Conservation (phyloP, 2,329 filamentous ascomycete genomes). For the Cytospora chrysosperma region DNA sequence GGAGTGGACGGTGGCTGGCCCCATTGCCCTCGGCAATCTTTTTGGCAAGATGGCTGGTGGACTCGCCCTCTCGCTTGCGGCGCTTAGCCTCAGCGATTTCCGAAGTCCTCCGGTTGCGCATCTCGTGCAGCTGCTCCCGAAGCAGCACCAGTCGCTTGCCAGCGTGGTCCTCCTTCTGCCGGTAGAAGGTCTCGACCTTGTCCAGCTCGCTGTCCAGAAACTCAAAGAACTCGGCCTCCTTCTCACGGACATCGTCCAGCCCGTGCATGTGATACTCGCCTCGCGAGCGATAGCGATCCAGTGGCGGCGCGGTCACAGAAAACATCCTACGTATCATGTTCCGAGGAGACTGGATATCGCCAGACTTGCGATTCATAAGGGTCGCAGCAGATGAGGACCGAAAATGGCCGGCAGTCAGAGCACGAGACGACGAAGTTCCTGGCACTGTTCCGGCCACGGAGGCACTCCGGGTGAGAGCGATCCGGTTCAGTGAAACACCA, state of each 20-base stretch:
- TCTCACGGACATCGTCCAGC: conserved; percentile 58
- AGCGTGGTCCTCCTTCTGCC: conserved; percentile 82
- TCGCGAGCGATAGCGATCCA: conserved; percentile 37
- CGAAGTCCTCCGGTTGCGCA: conserved; percentile 78
- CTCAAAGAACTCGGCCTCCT: conserved; percentile 80
- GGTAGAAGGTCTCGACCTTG: conserved; percentile 94
- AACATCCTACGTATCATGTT: conserved; percentile 42
- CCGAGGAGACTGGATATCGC: conserved; percentile 30
- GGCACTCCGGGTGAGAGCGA: conserved; percentile 37
- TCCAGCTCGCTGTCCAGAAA: conserved; percentile 81
- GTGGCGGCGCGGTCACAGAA: conserved; percentile 35
- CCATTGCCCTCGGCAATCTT: conserved; percentile 29
- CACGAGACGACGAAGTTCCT: background rate
- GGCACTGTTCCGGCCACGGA: conserved; percentile 31
- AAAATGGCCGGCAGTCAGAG: conserved; percentile 13
- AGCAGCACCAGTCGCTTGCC: conserved; percentile 68
- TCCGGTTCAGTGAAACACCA: conserved; percentile 28
- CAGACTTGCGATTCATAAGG: conserved; percentile 27
- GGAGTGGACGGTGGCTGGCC: conserved; percentile 37
- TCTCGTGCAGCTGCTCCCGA: conserved; percentile 84
- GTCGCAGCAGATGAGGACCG: conserved; percentile 22
- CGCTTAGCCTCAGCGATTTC: conserved; percentile 57
- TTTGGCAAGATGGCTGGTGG: conserved; percentile 25
- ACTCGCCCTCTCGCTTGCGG: conserved; percentile 34
- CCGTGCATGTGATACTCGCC: conserved; percentile 44